Conservation (phyloP, 768 basidiomycete species). For the Phylloporus sp. region DNA sequence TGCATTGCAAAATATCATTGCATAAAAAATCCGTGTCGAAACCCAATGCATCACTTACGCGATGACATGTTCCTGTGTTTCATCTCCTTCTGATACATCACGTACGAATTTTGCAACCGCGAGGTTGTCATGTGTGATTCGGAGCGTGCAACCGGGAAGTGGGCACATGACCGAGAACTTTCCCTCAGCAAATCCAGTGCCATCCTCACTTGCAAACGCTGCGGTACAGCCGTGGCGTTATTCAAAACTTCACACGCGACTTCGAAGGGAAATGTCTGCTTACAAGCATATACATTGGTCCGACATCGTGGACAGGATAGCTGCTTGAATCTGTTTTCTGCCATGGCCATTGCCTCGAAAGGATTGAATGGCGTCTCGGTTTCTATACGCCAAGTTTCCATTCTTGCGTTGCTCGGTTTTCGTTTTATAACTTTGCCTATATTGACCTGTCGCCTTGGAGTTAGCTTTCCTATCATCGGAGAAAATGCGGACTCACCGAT, state of each 20-base stretch:
- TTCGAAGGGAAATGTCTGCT: constrained; percentile 12
- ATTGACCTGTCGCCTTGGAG: constrained; percentile 18
- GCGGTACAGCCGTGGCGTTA: neutral
- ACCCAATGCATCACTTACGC: constrained; percentile 32
- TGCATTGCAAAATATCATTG: constrained; percentile 9
- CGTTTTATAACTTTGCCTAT: constrained; percentile 14
- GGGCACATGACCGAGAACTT: constrained; percentile 38
- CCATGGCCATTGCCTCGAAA: constrained; percentile 30
- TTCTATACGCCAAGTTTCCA: constrained; percentile 20
- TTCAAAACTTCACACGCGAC: neutral
- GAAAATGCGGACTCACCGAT: constrained; percentile 20
- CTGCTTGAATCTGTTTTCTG: constrained; percentile 19
- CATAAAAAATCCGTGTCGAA: neutral
- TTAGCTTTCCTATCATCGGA: neutral
- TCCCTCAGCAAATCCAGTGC: constrained; percentile 47
- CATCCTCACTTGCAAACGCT: constrained; percentile 41
- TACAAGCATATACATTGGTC: constrained; percentile 28
- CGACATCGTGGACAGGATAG: constrained; percentile 37
- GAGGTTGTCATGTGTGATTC: constrained; percentile 41
- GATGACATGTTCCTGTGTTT: constrained; percentile 23
- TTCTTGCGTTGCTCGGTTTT: constrained; percentile 15
- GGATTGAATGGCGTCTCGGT: constrained; percentile 33
- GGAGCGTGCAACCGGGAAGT: constrained; percentile 34
- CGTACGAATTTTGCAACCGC: constrained; percentile 41
- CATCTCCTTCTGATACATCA: constrained; percentile 32